Evolutionary conservation across 75 land plant genomes (phyloP), one percentile per base, ranked within the genome.

Genomic region (Cunninghamia lanceolata): DNA sequence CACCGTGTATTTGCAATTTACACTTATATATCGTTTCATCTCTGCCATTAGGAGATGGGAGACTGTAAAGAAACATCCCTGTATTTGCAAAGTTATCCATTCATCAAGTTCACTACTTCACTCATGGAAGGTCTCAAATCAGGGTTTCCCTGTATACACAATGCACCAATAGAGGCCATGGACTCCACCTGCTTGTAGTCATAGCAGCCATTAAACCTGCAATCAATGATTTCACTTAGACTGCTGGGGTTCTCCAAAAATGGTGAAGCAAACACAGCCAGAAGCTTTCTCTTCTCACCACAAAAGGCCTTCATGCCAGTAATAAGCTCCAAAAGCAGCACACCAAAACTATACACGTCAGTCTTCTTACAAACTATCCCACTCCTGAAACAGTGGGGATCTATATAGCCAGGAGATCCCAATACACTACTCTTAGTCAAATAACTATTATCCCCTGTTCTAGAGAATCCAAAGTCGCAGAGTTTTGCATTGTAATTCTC

Each of bases 381-480:
- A 5, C 90, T 92, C 54, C 87, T 85, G 2, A 93, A 43, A 84
- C 88, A 93, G 82, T 91, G 88, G 3, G 96, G 96, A 85, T 95
- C 96, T 0, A 88, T 84, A 87, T 95, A 95, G 9, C 96, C 96
- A 4, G 92, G 94, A 17, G 96, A 93, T 0, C 96, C 94, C 82
- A 90, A 63, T 90, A 94, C 85, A 34, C 73, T 25, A 14, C 71
- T 39, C 32, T 75, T 81, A 25, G 89, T 46, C 8, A 82, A 42
- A 38, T 0, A 34, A 76, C 15, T 9, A 9, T 3, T 38, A 38
- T 76, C 16, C 36, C 36, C 36, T 35, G 0, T 11, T 34, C 30
- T 76, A 28, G 14, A 91, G 43, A 90, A 89, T 35, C 96, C 96
- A 52, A 93, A 93, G 84, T 95, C 96, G 84, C 92, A 92, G 77